Evolutionary conservation across 2,329 filamentous ascomycete genomes (phyloP).

Genomic region (Helotiales sp.): DNA sequence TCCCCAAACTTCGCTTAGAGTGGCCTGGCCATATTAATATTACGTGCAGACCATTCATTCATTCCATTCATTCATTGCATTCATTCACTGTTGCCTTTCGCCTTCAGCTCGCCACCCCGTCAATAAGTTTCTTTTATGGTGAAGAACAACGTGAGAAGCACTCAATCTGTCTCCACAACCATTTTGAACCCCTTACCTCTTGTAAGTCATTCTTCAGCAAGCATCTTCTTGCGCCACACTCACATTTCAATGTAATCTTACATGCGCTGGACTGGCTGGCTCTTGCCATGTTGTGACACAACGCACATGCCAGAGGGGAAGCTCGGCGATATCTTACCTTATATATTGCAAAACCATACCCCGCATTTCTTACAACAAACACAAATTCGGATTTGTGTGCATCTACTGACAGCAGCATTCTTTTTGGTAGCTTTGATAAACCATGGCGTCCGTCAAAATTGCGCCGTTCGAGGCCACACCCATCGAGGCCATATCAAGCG

Average conservation of each 20-base stretch:
- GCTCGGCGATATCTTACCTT: neutral
- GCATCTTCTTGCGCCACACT: too few species aligned
- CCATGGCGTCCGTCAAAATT: slow-evolving; percentile 35
- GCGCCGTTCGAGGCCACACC: slow-evolving; percentile 63
- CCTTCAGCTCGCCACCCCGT: too few species aligned
- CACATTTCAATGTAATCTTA: too few species aligned
- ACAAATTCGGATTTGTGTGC: too few species aligned
- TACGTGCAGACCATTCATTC: too few species aligned
- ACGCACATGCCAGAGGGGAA: neutral
- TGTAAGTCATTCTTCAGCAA: neutral
- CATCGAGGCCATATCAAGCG: slow-evolving; percentile 67
- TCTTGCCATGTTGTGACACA: neutral
- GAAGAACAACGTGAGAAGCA: neutral
- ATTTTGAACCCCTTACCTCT: neutral
- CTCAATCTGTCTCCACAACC: neutral
- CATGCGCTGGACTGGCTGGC: neutral
- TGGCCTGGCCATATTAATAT: too few species aligned
- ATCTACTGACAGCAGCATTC: neutral
- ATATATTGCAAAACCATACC: neutral
- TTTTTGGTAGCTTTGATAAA: neutral
- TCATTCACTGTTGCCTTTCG: neutral
- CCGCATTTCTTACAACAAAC: neutral
- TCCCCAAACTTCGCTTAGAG: too few species aligned
- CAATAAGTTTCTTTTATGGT: neutral
- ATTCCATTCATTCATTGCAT: too few species aligned